Base-by-base conservation (phyloP, 352 stramenopile species). In the Phytophthora constricta region DNA sequence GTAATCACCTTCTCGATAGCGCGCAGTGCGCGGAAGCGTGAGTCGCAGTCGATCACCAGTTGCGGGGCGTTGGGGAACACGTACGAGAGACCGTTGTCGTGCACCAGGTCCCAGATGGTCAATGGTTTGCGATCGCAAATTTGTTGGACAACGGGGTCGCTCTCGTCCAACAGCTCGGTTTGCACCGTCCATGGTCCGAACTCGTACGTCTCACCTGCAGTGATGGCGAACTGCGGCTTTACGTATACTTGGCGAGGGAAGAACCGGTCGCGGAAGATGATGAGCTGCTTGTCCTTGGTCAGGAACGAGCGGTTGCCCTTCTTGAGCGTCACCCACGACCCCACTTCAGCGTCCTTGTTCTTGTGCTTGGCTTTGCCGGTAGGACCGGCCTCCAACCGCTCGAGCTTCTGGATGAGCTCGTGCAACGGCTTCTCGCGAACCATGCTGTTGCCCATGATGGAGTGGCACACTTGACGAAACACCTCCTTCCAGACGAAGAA, bases 401-500 rank as follows among this genome's bases (percentile, higher is more conserved):
- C 74, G 20, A 95, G 56, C 65, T 95, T 95, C 26, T 72, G 62
- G 16, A 91, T 91, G 17, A 95, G 73, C 65, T 95, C 87, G 47
- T 74, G 77, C 39, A 93, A 75, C 3, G 87, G 87, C 72, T 92
- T 93, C 58, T 95, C 87, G 62, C 87, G 87, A 43, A 95, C 82
- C 87, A 93, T 95, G 49, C 83, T 84, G 56, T 89, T 91, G 61
- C 87, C 87, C 83, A 95, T 89, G 57, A 86, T 67, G 5, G 71
- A 74, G 70, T 95, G 89, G 63, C 89, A 95, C 14, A 96, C 72
- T 9, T 86, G 76, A 19, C 86, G 87, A 34, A 96, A 80, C n/a
- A 94, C 79, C 62, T 95, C 82, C 58, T 94, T 95, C 87, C 89
- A 96, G 48, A 96, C 76, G 55, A 96, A 95, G 23, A 93, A 91